Conservation (phyloP, 202 grass and related monocot genomes). For the Zizania palustris region DNA sequence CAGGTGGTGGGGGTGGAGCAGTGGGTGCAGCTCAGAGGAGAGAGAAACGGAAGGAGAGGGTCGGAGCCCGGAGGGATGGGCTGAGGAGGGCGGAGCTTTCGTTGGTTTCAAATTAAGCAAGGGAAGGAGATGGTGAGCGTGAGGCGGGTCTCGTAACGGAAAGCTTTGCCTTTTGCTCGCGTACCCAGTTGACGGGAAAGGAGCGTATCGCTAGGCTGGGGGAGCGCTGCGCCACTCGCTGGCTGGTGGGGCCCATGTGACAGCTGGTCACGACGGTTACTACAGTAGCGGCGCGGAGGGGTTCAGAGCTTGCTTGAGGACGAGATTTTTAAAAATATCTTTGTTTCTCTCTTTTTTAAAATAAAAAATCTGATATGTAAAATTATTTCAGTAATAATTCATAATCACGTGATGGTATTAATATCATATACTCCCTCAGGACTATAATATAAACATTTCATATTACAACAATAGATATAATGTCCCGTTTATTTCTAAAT, state of each 20-base stretch:
- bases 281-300: not conserved
- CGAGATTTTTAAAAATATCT: too few species aligned
- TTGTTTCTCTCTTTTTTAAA: too few species aligned
- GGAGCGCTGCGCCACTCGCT: not conserved
- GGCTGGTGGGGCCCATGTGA: not conserved
- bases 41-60: not conserved
- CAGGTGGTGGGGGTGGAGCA: not conserved
- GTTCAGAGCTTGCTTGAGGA: not conserved
- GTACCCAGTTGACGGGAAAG: not conserved
- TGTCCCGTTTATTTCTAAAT: too few species aligned
- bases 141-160: conserved; percentile 37
- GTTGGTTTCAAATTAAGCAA: conserved; percentile 46
- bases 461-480: too few species aligned
- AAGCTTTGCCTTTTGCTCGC: conserved; percentile 20
- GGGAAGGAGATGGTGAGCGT: not conserved
- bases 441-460: too few species aligned
- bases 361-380: too few species aligned
- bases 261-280: conserved; percentile 48
- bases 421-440: too few species aligned
- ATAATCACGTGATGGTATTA: too few species aligned
- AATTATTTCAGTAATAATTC: too few species aligned
- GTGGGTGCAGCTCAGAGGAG: conserved; percentile 30
- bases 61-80: not conserved
- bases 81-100: not conserved
- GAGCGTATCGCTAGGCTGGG: too few species aligned